Evolutionary conservation across 1,284 basidiomycete genomes (phyloP).

Genomic region (Ganoderma resinaceum): DNA sequence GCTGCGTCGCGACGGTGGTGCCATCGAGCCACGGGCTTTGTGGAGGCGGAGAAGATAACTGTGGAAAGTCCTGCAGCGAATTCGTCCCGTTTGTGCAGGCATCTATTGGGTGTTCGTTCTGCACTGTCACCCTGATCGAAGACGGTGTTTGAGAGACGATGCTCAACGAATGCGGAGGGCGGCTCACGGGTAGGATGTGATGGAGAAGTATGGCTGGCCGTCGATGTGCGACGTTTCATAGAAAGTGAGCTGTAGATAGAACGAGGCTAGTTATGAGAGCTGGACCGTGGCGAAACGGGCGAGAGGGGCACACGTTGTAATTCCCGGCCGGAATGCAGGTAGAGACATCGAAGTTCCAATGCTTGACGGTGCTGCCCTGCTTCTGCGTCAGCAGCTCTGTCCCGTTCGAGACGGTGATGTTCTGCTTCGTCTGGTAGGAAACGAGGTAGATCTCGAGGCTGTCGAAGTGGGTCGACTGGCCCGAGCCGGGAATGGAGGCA

Average conservation of each 20-base stretch:
- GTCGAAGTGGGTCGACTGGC: conserved; percentile 49
- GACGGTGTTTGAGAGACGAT: background rate
- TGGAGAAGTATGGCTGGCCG: conserved; percentile 47
- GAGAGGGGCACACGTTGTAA: conserved; percentile 50
- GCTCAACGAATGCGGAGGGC: background rate
- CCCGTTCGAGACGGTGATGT: conserved; percentile 55
- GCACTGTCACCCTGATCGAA: conserved; percentile 43
- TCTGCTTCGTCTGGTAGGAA: conserved; percentile 49
- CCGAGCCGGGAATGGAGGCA: conserved; percentile 48
- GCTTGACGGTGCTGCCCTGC: conserved; percentile 54
- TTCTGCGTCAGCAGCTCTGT: conserved; percentile 48
- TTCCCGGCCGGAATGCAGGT: conserved; percentile 50
- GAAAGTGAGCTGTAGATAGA: conserved; percentile 49
- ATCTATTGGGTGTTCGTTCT: conserved; percentile 43
- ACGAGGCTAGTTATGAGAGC: background rate
- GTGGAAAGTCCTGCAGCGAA: conserved; percentile 47
- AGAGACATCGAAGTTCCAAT: conserved; percentile 53
- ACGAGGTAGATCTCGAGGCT: conserved; percentile 57
- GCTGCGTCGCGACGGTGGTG: conserved; percentile 31
- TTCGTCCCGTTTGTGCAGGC: conserved; percentile 46
- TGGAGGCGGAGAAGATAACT: conserved; percentile 36
- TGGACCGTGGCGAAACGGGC: conserved; percentile 19
- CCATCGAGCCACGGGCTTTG: conserved; percentile 38
- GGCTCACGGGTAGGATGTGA: conserved; percentile 49
- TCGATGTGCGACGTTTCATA: conserved; percentile 54